Conservation (phyloP, 768 basidiomycete genomes). For the Dioszegia hungarica region DNA sequence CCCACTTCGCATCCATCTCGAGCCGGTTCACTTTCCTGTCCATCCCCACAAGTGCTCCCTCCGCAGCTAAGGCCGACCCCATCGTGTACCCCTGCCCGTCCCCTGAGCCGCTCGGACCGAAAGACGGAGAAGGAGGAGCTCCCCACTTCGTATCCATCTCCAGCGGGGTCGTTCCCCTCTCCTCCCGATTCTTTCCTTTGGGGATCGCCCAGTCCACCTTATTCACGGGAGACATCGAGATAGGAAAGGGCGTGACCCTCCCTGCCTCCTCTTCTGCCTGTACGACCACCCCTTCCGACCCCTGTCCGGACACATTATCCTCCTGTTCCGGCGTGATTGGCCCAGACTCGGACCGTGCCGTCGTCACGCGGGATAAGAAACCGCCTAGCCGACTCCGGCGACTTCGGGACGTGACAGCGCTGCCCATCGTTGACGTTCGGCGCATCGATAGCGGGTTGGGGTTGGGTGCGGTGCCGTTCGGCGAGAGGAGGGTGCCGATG, state of each 20-base stretch:
- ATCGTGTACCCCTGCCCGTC: background rate
- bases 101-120: background rate
- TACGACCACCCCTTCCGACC: background rate
- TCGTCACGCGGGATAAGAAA: background rate
- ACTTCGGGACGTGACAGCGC: background rate
- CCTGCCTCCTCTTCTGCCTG: background rate
- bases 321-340: background rate
- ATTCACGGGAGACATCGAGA: background rate
- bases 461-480: background rate
- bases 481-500: background rate
- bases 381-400: background rate
- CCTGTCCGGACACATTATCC: background rate
- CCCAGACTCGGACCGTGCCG: background rate
- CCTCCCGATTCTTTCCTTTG: background rate
- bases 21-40: background rate
- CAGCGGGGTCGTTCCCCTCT: background rate
- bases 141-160: constrained; percentile 8
- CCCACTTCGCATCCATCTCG: constrained; percentile 2
- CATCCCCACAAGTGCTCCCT: too few species aligned
- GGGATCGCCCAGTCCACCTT: background rate
- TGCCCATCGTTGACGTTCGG: constrained; percentile 1
- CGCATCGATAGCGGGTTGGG: background rate
- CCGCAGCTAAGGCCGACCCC: too few species aligned
- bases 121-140: background rate
- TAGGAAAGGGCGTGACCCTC: background rate